Evolutionary conservation across 805 yeast genomes (phyloP).

Genomic region (Wickerhamomyces silvicola): DNA sequence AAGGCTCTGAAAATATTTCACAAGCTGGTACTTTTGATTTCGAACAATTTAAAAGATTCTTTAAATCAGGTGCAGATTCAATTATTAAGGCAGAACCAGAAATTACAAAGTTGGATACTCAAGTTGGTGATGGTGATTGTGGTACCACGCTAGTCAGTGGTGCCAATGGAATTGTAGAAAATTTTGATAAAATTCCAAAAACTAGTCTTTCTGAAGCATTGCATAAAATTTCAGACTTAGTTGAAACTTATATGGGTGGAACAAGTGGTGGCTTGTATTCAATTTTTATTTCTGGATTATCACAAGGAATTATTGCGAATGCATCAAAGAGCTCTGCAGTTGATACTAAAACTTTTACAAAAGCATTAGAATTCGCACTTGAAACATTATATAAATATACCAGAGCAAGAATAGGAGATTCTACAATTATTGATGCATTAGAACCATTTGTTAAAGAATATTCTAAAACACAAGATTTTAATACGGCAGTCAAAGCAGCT

Average conservation of each 20-base stretch:
- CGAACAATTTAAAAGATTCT: conserved; percentile 26
- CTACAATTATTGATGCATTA: conserved; percentile 83
- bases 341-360: conserved; percentile 30
- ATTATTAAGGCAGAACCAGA: conserved; percentile 68
- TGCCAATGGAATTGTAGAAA: conserved; percentile 60
- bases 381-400: conserved; percentile 79
- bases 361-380: conserved; percentile 51
- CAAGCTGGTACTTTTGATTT: conserved; percentile 32
- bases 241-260: conserved; percentile 94
- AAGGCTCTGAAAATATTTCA: conserved; percentile 25
- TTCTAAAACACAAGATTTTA: conserved; percentile 41
- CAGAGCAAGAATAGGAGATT: conserved; percentile 80
- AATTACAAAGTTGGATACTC: conserved; percentile 78
- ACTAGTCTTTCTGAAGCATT: conserved; percentile 46
- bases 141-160: conserved; percentile 88
- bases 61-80: conserved; percentile 43
- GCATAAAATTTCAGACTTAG: conserved; percentile 70
- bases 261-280: conserved; percentile 93
- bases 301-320: conserved; percentile 38
- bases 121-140: conserved; percentile 96
- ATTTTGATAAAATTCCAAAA: conserved; percentile 38
- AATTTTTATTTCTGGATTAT: conserved; percentile 74
- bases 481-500: conserved; percentile 63
- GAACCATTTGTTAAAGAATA: conserved; percentile 78
- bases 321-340: conserved; percentile 25